phyloP scores from a whole-genome alignment of 495 filamentous ascomycete species.

The Penicillium dipodomyicola region DNA sequence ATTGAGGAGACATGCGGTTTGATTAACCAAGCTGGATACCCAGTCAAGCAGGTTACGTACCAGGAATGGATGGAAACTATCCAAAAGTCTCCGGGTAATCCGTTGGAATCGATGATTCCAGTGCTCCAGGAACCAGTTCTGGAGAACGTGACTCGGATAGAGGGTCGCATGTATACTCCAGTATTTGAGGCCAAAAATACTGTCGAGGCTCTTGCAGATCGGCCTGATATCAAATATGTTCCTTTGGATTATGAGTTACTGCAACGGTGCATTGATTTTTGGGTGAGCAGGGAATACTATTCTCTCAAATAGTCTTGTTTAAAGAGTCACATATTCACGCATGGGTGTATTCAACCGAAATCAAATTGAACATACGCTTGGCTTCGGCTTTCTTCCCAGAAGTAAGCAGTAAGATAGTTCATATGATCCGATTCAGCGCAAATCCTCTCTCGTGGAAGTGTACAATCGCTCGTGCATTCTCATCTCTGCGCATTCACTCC shows the following conservation, averaged over 20 bases:
- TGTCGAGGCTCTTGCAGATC: background rate
- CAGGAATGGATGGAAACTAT: constrained; percentile 13
- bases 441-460: background rate
- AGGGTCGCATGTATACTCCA: constrained; percentile 8
- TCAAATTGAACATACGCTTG: too few species aligned
- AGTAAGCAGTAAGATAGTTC: too few species aligned
- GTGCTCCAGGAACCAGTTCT: constrained; percentile 16
- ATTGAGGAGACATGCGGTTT: constrained; percentile 10
- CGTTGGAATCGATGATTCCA: constrained; percentile 12
- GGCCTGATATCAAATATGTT: background rate
- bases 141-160: constrained; percentile 3
- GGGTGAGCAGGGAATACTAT: too few species aligned
- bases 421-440: too few species aligned
- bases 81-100: background rate
- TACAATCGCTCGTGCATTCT: background rate
- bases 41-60: constrained; percentile 11
- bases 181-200: background rate
- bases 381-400: too few species aligned
- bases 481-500: constrained; percentile 3
- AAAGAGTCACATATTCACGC: too few species aligned
- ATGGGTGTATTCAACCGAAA: too few species aligned
- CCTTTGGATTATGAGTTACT: too few species aligned
- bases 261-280: too few species aligned
- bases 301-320: too few species aligned
- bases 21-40: constrained; percentile 13